Conservation (phyloP, 2,329 filamentous ascomycete genomes). For the Penicillium corylophilum region DNA sequence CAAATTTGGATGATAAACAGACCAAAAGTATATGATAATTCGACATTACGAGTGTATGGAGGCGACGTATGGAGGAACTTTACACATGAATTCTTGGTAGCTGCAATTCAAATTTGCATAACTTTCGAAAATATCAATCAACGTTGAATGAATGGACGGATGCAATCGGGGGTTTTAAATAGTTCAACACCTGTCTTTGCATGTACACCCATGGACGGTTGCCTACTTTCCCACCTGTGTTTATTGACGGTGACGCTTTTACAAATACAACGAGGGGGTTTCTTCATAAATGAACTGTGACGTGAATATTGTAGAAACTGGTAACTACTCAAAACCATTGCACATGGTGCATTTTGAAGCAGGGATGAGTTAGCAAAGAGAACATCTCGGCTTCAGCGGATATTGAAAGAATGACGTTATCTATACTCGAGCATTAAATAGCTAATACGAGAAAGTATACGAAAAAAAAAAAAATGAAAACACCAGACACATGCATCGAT, state of each 20-base stretch:
- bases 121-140: too few species aligned
- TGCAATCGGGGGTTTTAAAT: too few species aligned
- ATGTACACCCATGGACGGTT: too few species aligned
- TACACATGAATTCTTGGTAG: too few species aligned
- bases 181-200: too few species aligned
- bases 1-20: not conserved
- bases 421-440: not conserved
- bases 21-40: not conserved
- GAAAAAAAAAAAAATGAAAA: not conserved
- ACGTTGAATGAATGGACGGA: too few species aligned
- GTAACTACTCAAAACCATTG: too few species aligned
- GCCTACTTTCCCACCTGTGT: not conserved
- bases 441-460: not conserved
- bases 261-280: too few species aligned
- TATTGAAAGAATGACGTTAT: not conserved
- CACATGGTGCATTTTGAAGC: too few species aligned
- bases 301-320: not conserved
- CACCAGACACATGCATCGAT: slow-evolving; percentile 11
- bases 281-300: not conserved
- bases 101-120: too few species aligned
- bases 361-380: not conserved
- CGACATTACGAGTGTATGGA: too few species aligned
- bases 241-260: not conserved
- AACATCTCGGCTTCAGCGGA: not conserved
- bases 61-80: too few species aligned